phyloP scores from a whole-genome alignment of 805 yeast species.

The Yarrowia osloensis region DNA sequence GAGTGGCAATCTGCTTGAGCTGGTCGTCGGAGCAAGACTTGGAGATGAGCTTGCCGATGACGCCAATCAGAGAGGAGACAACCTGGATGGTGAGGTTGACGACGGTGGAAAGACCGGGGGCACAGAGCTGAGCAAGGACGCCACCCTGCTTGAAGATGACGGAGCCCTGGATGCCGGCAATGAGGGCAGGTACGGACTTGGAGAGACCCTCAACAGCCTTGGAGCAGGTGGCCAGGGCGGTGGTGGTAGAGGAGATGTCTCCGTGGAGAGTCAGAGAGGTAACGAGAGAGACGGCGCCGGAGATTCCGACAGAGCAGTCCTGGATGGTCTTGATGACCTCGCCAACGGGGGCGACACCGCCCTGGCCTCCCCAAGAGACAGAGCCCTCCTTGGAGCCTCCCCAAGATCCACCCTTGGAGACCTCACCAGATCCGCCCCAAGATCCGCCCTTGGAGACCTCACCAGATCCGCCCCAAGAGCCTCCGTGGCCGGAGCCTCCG shows the following conservation, averaged over 20 bases:
- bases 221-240: background rate
- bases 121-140: background rate
- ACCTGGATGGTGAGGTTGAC: constrained; percentile 3
- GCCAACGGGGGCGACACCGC: background rate
- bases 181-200: constrained; percentile 3
- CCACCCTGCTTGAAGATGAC: background rate
- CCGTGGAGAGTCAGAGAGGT: background rate
- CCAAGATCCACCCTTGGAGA: background rate
- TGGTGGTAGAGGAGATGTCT: background rate
- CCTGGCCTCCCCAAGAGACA: background rate
- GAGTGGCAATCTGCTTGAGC: background rate
- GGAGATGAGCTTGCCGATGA: constrained; percentile 3
- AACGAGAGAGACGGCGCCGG: background rate
- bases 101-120: background rate
- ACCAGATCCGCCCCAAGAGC: background rate
- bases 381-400: background rate
- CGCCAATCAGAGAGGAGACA: background rate
- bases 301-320: constrained; percentile 3
- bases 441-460: background rate
- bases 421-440: background rate
- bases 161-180: background rate
- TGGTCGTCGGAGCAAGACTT: background rate
- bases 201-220: constrained; percentile 11
- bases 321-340: background rate
- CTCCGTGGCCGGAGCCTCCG: background rate